phyloP scores from a whole-genome alignment of 2,329 filamentous ascomycete species.

The Rutstroemia sp. region DNA sequence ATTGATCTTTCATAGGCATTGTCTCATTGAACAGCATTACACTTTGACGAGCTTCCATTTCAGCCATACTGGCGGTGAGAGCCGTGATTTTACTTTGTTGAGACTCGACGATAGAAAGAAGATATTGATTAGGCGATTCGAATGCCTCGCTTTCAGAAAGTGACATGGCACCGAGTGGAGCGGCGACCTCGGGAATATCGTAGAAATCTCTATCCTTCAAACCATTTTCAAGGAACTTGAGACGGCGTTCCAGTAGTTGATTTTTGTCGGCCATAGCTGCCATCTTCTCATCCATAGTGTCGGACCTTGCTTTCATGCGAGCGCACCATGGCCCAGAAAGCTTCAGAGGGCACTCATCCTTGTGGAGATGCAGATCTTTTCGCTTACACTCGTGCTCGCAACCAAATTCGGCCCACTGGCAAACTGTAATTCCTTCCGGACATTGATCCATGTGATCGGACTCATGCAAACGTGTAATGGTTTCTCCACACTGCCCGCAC shows the following conservation, averaged over 20 bases:
- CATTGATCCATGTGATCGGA: slow-evolving; percentile 37
- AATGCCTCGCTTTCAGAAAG: slow-evolving; percentile 13
- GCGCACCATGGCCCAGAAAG: slow-evolving; percentile 43
- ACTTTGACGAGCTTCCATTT: slow-evolving; percentile 52
- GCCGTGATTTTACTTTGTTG: slow-evolving; percentile 50
- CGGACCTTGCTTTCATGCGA: slow-evolving; percentile 39
- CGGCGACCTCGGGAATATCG: slow-evolving; percentile 17
- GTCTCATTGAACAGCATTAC: slow-evolving; percentile 56
- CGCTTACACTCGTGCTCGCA: slow-evolving; percentile 38
- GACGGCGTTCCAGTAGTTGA: slow-evolving; percentile 34
- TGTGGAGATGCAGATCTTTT: slow-evolving; percentile 38
- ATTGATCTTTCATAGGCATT: slow-evolving; percentile 53
- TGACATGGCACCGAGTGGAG: slow-evolving; percentile 8
- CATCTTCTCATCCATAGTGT: slow-evolving; percentile 36
- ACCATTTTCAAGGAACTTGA: slow-evolving; percentile 36
- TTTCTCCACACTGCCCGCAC: slow-evolving; percentile 24
- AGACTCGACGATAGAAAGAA: slow-evolving; percentile 40
- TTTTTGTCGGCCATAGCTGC: slow-evolving; percentile 35
- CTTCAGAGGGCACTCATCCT: slow-evolving; percentile 43
- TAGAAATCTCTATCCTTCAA: slow-evolving; percentile 22
- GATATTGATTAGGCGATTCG: slow-evolving; percentile 37
- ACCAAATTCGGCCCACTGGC: slow-evolving; percentile 42
- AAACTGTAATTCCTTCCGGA: slow-evolving; percentile 34
- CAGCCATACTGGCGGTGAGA: slow-evolving; percentile 47
- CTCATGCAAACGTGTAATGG: slow-evolving; percentile 23